These are phyloP conservation scores for Diaporthe citri DNA, from an alignment of 2,329 filamentous ascomycete genomes.

Conservation along the genomic window DNA sequence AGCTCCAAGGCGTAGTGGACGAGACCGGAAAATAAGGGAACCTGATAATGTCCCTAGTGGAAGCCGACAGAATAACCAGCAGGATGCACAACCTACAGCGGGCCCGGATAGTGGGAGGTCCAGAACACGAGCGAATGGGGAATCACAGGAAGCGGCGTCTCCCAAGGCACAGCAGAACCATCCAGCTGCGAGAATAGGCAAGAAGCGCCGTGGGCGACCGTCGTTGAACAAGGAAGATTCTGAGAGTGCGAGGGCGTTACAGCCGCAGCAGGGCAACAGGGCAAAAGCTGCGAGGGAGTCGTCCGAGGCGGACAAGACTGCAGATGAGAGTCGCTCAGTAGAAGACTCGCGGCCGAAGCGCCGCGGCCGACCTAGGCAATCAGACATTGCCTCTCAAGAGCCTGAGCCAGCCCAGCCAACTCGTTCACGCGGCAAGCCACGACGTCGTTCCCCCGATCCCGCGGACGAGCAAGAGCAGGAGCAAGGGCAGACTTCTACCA, in stretches of 20 bases:
- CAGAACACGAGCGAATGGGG: neutral
- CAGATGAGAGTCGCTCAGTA: slow-evolving; percentile 34
- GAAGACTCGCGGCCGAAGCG: slow-evolving; percentile 37
- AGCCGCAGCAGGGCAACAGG: slow-evolving; percentile 21
- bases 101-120: neutral
- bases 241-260: neutral
- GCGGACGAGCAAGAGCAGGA: slow-evolving; percentile 37
- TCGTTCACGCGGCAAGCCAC: slow-evolving; percentile 5
- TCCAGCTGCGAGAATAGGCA: neutral
- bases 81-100: slow-evolving; percentile 9
- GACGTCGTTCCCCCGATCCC: neutral
- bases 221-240: slow-evolving; percentile 3
- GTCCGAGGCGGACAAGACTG: neutral
- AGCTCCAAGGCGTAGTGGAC: slow-evolving; percentile 26
- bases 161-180: neutral
- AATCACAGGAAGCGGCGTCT: neutral
- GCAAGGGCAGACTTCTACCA: neutral
- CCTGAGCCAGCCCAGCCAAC: slow-evolving; percentile 10
- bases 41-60: neutral
- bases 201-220: slow-evolving; percentile 28
- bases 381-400: slow-evolving; percentile 19
- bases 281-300: slow-evolving; percentile 3
- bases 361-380: slow-evolving; percentile 39
- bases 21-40: slow-evolving; percentile 18
- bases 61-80: neutral